Percentiles rank a stretch among this genome's conserved stretches.
phyloP scores from a whole-genome alignment of 2,329 filamentous ascomycete genomes.

The Fusarium keratoplasticum region DNA sequence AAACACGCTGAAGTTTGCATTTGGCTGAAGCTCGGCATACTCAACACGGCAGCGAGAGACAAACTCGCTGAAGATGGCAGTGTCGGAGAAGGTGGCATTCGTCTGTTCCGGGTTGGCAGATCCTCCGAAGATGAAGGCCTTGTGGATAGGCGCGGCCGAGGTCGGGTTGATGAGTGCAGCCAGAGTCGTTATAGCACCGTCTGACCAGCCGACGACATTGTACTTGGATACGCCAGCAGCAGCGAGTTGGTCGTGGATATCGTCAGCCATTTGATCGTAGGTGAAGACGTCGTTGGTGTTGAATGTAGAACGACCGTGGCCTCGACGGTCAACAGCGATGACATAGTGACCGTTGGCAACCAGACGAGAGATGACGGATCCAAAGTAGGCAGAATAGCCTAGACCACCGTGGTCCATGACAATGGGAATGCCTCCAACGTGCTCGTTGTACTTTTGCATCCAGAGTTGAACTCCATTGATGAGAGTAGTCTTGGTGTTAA shows the following conservation, averaged over 20 bases:
- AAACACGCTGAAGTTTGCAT: conserved; percentile 51
- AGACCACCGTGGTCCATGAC: conserved; percentile 56
- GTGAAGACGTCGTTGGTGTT: conserved; percentile 51
- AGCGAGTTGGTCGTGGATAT: conserved; percentile 49
- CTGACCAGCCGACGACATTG: conserved; percentile 56
- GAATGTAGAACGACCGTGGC: conserved; percentile 55
- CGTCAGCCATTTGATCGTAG: conserved; percentile 52
- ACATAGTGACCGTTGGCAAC: conserved; percentile 50
- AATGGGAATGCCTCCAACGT: conserved; percentile 48
- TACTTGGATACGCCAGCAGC: conserved; percentile 45
- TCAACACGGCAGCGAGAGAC: conserved; percentile 50
- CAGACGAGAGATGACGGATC: conserved; percentile 50
- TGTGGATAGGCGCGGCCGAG: conserved; percentile 48
- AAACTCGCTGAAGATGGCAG: conserved; percentile 49
- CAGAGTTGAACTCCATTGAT: conserved; percentile 55
- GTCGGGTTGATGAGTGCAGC: conserved; percentile 49
- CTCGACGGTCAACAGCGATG: conserved; percentile 55
- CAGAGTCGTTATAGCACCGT: conserved; percentile 54
- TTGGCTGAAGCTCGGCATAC: conserved; percentile 51
- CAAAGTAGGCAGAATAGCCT: conserved; percentile 56
- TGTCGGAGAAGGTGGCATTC: conserved; percentile 50
- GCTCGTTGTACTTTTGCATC: conserved; percentile 55
- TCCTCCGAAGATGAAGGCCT: conserved; percentile 55
- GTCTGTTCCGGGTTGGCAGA: conserved; percentile 48
- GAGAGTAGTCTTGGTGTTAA: conserved; percentile 42